Percentiles rank a stretch among this genome's conserved stretches.
Conservation (phyloP, 257 asterid genomes). For the Voacanga thouarsii region DNA sequence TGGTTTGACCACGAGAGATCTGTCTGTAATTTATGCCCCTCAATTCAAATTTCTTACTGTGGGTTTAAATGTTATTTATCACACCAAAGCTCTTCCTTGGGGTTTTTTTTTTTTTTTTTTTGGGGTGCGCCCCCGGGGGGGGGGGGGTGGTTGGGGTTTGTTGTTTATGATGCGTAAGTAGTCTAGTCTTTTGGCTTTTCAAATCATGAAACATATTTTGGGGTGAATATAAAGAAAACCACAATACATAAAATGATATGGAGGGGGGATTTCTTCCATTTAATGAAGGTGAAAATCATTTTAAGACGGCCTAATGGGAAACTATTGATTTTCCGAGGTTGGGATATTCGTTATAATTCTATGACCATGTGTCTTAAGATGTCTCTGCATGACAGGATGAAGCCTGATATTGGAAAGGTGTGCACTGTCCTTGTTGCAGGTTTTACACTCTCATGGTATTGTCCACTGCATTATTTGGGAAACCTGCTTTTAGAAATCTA, state of each 20-base stretch:
- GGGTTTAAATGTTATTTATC: neutral
- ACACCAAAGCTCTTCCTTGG: neutral
- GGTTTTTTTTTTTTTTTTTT: too few relatives aligned
- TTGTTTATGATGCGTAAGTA: neutral
- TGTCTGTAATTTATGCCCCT: neutral
- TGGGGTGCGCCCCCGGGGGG: too few relatives aligned
- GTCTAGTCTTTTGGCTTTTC: neutral
- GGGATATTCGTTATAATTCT: neutral
- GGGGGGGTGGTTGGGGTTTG: too few relatives aligned
- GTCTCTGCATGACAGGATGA: neutral
- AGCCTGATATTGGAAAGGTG: neutral
- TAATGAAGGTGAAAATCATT: neutral
- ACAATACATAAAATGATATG: neutral
- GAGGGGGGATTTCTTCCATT: neutral
- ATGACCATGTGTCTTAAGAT: neutral
- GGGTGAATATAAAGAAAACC: neutral
- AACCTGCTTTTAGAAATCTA: constrained; percentile 96
- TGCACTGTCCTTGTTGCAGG: constrained; percentile 24
- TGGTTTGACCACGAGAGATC: neutral
- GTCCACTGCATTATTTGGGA: constrained; percentile 92
- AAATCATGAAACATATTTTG: neutral
- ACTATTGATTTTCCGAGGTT: neutral
- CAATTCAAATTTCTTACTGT: neutral
- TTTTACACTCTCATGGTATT: constrained; percentile 98
- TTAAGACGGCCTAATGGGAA: neutral